These are phyloP conservation scores for Phytophthora palmivora DNA, from an alignment of 352 stramenopile genomes.

Conservation along the genomic window DNA sequence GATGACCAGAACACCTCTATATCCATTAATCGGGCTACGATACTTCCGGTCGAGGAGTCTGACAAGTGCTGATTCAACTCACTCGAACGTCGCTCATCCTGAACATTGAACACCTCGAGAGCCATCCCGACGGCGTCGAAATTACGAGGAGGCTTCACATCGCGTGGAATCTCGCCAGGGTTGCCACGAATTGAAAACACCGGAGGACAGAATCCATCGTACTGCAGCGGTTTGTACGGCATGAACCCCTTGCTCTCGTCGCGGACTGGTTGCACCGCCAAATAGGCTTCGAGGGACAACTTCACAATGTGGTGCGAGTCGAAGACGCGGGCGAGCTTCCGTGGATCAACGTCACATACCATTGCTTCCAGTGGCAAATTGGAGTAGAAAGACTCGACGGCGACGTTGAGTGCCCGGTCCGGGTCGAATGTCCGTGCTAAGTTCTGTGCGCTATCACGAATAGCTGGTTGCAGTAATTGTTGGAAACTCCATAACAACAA, in stretches of 20 bases:
- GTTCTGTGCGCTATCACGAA: slow-evolving; percentile 42
- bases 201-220: slow-evolving; percentile 25
- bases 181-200: slow-evolving; percentile 33
- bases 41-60: slow-evolving; percentile 2
- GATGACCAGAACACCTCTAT: slow-evolving; percentile 27
- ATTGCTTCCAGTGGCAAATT: slow-evolving; percentile 77
- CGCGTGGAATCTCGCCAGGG: slow-evolving; percentile 13
- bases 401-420: slow-evolving; percentile 69
- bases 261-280: slow-evolving; percentile 31
- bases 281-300: slow-evolving; percentile 42
- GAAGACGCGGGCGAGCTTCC: slow-evolving; percentile 46
- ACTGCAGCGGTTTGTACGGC: slow-evolving; percentile 42
- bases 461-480: slow-evolving; percentile 48
- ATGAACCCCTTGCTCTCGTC: slow-evolving; percentile 35
- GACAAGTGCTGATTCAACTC: slow-evolving; percentile 1
- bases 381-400: slow-evolving; percentile 77
- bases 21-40: neutral
- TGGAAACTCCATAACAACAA: slow-evolving; percentile 66
- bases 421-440: slow-evolving; percentile 53
- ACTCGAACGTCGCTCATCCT: slow-evolving; percentile 21
- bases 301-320: slow-evolving; percentile 38
- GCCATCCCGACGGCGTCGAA: slow-evolving; percentile 23
- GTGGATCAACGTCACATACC: slow-evolving; percentile 60
- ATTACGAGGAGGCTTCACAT: slow-evolving; percentile 18
- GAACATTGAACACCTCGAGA: slow-evolving; percentile 12